A percentile compares a stretch with the other conserved stretches of the same genome.
Evolutionary conservation across 768 basidiomycete species (phyloP).

Genomic region (Suillus tomentosus): DNA sequence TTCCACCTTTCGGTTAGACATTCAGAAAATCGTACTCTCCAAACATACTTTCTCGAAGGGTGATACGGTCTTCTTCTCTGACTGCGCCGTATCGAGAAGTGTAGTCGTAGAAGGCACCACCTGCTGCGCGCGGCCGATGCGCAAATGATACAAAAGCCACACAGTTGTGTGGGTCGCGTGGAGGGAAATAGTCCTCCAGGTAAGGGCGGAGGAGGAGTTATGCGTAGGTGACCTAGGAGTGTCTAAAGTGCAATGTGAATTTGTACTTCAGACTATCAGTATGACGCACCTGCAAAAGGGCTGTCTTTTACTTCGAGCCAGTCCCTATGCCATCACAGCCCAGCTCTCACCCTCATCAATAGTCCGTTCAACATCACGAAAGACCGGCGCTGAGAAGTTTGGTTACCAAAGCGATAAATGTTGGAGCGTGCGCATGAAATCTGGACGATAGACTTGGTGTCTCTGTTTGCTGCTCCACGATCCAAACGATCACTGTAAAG

Average conservation of each 20-base stretch:
- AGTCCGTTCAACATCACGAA: slow-evolving; percentile 42
- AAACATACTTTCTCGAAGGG: slow-evolving; percentile 72
- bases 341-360: slow-evolving; percentile 66
- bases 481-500: too few species aligned
- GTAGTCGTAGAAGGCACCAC: slow-evolving; percentile 87
- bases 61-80: slow-evolving; percentile 81
- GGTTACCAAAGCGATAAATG: too few species aligned
- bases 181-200: slow-evolving; percentile 55
- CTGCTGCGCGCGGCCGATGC: slow-evolving; percentile 54
- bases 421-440: too few species aligned
- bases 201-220: slow-evolving; percentile 64
- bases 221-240: slow-evolving; percentile 68
- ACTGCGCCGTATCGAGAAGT: slow-evolving; percentile 90
- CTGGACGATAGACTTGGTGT: too few species aligned
- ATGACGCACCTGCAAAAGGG: slow-evolving; percentile 61
- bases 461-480: too few species aligned
- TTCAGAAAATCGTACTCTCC: slow-evolving; percentile 47
- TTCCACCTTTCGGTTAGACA: slow-evolving; percentile 24
- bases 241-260: slow-evolving; percentile 40
- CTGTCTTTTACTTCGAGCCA: slow-evolving; percentile 60
- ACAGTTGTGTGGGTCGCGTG: slow-evolving; percentile 48
- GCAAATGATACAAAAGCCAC: slow-evolving; percentile 68
- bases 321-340: slow-evolving; percentile 65
- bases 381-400: too few species aligned
- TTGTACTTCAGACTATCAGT: neutral